phyloP scores from a whole-genome alignment of 768 basidiomycete species.

The Boletus eberwhitei region DNA sequence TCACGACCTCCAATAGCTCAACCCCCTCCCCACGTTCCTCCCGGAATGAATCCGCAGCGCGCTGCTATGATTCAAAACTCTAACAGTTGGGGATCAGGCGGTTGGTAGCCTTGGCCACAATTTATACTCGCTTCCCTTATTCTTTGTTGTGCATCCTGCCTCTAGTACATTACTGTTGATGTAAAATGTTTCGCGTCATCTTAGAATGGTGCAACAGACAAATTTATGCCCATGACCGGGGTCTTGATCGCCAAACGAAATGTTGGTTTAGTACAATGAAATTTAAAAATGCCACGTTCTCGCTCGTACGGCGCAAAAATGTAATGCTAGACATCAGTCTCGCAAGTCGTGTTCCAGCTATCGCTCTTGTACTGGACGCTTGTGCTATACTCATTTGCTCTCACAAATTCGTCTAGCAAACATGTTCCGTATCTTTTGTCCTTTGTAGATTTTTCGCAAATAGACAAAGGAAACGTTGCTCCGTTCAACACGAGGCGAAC shows the following conservation, averaged over 20 bases:
- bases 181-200: slow-evolving; percentile 28
- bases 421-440: slow-evolving; percentile 38
- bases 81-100: slow-evolving; percentile 35
- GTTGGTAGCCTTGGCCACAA: slow-evolving; percentile 28
- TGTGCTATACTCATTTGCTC: slow-evolving; percentile 27
- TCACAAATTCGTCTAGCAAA: slow-evolving; percentile 34
- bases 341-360: slow-evolving; percentile 38
- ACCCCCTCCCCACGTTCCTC: slow-evolving; percentile 45
- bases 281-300: background rate
- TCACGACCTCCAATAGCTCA: slow-evolving; percentile 41
- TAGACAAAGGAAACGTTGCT: slow-evolving; percentile 36
- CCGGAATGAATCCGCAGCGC: slow-evolving; percentile 65
- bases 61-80: slow-evolving; percentile 61
- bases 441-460: slow-evolving; percentile 30
- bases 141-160: slow-evolving; percentile 12
- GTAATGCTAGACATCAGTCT: slow-evolving; percentile 1
- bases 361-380: slow-evolving; percentile 29
- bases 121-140: slow-evolving; percentile 17
- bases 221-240: background rate
- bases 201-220: slow-evolving; percentile 19
- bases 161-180: slow-evolving; percentile 23
- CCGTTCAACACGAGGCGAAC: slow-evolving; percentile 42
- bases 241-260: background rate
- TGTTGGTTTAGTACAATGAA: background rate
- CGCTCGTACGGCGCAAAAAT: background rate